Base-by-base conservation (phyloP, 2,329 filamentous ascomycete species). In the Teratosphaeriaceae sp. region DNA sequence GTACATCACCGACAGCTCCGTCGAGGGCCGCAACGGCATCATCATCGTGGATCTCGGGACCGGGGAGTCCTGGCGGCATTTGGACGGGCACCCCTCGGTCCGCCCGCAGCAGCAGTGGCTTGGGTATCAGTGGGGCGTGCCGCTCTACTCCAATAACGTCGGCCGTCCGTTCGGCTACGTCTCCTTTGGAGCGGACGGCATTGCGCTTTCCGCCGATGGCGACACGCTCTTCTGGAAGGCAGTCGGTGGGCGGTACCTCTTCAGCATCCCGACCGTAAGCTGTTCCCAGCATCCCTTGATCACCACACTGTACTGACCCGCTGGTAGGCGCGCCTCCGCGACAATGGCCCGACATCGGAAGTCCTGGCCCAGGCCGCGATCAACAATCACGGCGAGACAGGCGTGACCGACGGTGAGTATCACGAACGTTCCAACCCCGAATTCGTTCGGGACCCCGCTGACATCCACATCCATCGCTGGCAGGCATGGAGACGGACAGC, bases 331-430 rank as follows among this genome's bases (percentile, higher is more conserved):
- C 55, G 62, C 3, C 60, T 77, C 11, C 62, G 65, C 0, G 69
- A 67, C 21, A 56, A 60, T 3, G 57, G 63, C 11, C 37, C 49
- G 5, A 57, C 50, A 2, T 65, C 62, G 5, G 72, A 76, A 51
- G 47, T 75, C 2, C 46, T 66, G 15, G 68, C 72, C 2, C 65
- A 69, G 44, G 61, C 63, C 20, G 61, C 64, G 0, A 67, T 75
- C 6, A 50, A 59, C 13, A 68, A 65, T 19, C 62, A 62, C 3
- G 68, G 70, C 1, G 61, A 76, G 46, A 71, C 72, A 22, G 73
- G 73, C 3, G 61, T 73, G 2, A 72, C 67, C 3, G 73, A 76
- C 53, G 73, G 74, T n/a, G n/a, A n/a, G n/a, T n/a, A n/a, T n/a
- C n/a, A n/a, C n/a, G n/a, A n/a, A n/a, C n/a, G n/a, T n/a, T n/a